Base-by-base conservation (phyloP, 2,329 filamentous ascomycete genomes). In the Tolypocladium ovalisporum region DNA sequence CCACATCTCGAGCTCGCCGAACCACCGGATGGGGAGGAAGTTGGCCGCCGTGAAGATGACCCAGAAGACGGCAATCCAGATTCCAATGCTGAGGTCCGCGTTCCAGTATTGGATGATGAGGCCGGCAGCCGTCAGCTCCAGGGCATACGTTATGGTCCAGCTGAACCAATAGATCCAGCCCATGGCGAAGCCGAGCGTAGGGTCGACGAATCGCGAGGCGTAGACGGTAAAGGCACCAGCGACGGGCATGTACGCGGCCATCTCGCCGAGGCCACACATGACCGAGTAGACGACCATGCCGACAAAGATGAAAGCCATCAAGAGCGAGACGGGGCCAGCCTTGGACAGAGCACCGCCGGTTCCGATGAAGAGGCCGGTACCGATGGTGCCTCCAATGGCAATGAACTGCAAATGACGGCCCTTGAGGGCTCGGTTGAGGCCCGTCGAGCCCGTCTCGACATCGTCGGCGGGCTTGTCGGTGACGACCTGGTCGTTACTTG, bases 151-250 rank as follows among this genome's bases (percentile, higher is more conserved):
- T 58, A 87, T 83, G 22, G 84, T 79, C 86, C 86, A 92, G 40
- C 81, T 85, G 67, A 90, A 90, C 85, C 86, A 92, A 72, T 92
- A 92, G 59, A 89, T 85, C 88, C 88, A 92, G 24, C 89, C 88
- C 79, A 91, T 87, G 24, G 87, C 80, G 65, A 91, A 91, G 9
- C 87, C 87, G 53, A 90, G 75, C 57, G 84, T 85, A 13, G 83
- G 84, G 65, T 89, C 85, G 61, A 90, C 79, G 64, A 93, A 90
- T 22, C 89, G 86, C 42, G 84, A 80, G 27, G 88, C 87, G 65
- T 91, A 93, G 47, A 85, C 80, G 35, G 87, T 88, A 68, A 92
- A 92, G 44, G 87, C 86, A 58, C 88, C 89, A 24, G 86, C 77
- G 39, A 92, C 84, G 7, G 90, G 90, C 34, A 92, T 84, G 64